Conservation (phyloP, 2,329 filamentous ascomycete species). For the Fusarium domesticum region DNA sequence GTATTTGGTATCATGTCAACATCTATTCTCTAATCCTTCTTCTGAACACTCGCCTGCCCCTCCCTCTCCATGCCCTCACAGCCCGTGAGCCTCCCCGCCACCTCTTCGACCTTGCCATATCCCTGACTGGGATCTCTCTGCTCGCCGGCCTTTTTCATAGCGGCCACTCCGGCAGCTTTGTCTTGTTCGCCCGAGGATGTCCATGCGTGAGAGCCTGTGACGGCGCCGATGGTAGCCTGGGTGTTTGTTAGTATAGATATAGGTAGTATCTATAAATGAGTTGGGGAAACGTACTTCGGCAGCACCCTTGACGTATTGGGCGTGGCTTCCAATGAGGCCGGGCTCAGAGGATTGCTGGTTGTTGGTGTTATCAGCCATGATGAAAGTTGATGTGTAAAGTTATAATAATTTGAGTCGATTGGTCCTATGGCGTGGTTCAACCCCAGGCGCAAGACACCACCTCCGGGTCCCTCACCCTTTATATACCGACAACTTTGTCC, state of each 20-base stretch:
- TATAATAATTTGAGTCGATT: background rate
- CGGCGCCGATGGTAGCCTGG: constrained; percentile 57
- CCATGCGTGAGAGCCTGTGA: constrained; percentile 63
- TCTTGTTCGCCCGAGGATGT: constrained; percentile 61
- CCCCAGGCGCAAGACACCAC: background rate
- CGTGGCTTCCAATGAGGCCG: constrained; percentile 61
- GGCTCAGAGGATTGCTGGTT: constrained; percentile 39
- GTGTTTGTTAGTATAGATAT: background rate
- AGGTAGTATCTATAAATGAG: background rate
- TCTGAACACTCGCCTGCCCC: constrained; percentile 49
- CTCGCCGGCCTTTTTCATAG: constrained; percentile 60
- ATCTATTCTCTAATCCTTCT: constrained; percentile 20
- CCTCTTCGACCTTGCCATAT: constrained; percentile 62
- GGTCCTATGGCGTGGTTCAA: background rate
- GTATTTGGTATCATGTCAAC: constrained; percentile 6
- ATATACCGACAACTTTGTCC: constrained; percentile 14
- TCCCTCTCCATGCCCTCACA: constrained; percentile 69
- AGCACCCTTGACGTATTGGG: constrained; percentile 66
- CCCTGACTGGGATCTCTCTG: constrained; percentile 55
- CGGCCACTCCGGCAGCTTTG: constrained; percentile 58
- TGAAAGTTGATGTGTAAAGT: constrained; percentile 18
- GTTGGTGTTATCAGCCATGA: constrained; percentile 31
- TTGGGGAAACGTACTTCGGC: constrained; percentile 48
- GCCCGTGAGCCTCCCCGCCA: constrained; percentile 60
- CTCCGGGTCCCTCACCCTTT: constrained; percentile 11